These are phyloP conservation scores for Phalaenopsis aphrodite DNA, from an alignment of 106 monocot genomes.

Conservation along the genomic window DNA sequence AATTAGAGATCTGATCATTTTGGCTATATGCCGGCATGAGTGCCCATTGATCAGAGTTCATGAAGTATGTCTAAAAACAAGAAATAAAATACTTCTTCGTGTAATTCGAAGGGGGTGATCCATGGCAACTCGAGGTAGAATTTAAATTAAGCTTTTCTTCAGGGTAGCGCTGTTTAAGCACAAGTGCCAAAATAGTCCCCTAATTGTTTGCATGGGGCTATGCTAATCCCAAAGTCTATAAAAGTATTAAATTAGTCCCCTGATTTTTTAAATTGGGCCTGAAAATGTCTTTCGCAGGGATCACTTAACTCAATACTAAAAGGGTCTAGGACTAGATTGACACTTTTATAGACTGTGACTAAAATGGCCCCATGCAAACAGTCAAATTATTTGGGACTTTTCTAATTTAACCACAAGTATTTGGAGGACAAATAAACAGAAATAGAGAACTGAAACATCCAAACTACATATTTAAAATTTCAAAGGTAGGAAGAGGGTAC, in stretches of 20 bases:
- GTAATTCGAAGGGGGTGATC: neutral
- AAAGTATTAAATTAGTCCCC: too few species aligned
- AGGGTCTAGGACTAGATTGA: too few species aligned
- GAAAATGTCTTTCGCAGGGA: too few species aligned
- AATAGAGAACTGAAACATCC: neutral
- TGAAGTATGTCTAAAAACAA: neutral
- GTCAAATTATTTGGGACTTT: too few species aligned
- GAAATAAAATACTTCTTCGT: neutral
- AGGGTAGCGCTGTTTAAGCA: neutral
- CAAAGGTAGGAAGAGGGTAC: neutral
- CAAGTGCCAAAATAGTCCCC: too few species aligned
- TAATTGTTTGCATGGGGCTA: too few species aligned
- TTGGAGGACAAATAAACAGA: neutral
- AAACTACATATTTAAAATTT: neutral
- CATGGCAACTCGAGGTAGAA: neutral
- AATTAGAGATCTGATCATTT: neutral
- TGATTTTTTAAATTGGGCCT: too few species aligned
- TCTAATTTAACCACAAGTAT: neutral
- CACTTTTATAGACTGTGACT: too few species aligned
- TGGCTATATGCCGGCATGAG: neutral
- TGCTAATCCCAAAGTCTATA: too few species aligned
- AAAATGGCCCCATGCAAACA: too few species aligned
- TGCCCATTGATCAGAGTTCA: neutral
- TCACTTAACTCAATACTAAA: too few species aligned
- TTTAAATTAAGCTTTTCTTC: neutral